Evolutionary conservation across 495 filamentous ascomycete genomes (phyloP).

Genomic region (Xylaria sp.): DNA sequence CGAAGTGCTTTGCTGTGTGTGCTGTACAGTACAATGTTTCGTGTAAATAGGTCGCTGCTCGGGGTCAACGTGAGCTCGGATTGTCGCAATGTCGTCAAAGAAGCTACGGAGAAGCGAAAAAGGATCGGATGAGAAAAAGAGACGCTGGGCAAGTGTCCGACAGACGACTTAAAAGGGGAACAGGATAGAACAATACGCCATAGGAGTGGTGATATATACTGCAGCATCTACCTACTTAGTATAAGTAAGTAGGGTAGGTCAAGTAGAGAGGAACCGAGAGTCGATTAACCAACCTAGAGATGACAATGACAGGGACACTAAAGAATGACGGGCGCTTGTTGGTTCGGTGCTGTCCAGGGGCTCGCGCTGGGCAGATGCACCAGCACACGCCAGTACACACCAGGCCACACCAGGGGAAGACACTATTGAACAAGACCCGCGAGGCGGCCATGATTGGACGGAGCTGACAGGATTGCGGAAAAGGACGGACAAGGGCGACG

Average conservation of each 20-base stretch:
- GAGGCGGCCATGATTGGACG: conserved; percentile 10
- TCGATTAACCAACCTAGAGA: neutral
- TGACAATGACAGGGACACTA: neutral
- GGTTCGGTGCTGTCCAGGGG: conserved; percentile 19
- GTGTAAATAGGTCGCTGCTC: neutral
- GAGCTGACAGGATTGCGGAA: conserved; percentile 5
- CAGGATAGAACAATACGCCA: neutral
- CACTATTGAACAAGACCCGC: conserved; percentile 22
- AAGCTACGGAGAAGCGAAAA: neutral
- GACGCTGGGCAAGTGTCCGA: neutral
- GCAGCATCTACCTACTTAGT: no score
- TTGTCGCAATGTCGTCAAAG: neutral
- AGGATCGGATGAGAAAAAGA: neutral
- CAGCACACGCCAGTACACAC: neutral
- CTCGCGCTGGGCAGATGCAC: conserved; percentile 22
- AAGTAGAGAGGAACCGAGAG: no score
- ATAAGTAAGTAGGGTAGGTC: no score
- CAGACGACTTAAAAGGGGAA: conserved; percentile 11
- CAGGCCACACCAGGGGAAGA: neutral
- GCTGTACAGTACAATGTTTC: neutral
- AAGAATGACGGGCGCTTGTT: conserved; percentile 10
- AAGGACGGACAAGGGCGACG: conserved; percentile 12
- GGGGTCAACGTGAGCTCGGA: neutral
- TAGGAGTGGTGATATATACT: conserved; percentile 17
- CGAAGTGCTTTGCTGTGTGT: neutral